Evolutionary conservation across 2,329 filamentous ascomycete genomes (phyloP).

Genomic region (Uncinocarpus reesii): DNA sequence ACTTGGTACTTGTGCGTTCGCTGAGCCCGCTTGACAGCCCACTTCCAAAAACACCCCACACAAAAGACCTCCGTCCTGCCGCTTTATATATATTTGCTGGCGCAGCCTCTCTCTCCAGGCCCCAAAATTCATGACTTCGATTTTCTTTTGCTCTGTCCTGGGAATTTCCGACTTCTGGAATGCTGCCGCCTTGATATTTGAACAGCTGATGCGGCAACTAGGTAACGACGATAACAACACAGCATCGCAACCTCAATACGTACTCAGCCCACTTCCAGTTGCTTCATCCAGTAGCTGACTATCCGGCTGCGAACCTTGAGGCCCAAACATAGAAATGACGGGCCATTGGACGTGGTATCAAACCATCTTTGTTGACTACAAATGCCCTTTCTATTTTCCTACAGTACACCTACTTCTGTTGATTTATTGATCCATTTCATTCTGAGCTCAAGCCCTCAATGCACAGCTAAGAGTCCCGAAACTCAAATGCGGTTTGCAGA

Average conservation of each 20-base stretch:
- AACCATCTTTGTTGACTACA: too few relatives aligned
- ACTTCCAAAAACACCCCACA: background rate
- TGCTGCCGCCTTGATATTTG: constrained; percentile 4
- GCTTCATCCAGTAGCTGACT: too few relatives aligned
- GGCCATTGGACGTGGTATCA: too few relatives aligned
- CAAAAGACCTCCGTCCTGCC: background rate
- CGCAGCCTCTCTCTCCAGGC: background rate
- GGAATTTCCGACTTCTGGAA: background rate
- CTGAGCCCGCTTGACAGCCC: too few relatives aligned
- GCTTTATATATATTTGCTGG: background rate
- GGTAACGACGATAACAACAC: too few relatives aligned
- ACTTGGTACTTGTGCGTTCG: constrained; percentile 10
- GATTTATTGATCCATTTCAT: background rate
- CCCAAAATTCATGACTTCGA: background rate
- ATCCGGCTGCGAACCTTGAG: too few relatives aligned
- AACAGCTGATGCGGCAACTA: too few relatives aligned
- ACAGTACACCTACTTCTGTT: background rate
- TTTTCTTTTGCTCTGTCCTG: background rate
- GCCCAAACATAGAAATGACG: too few relatives aligned
- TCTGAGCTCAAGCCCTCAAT: background rate
- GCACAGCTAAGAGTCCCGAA: background rate
- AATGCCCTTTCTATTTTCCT: background rate
- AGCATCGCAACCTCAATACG: too few relatives aligned
- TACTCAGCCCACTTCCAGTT: too few relatives aligned
- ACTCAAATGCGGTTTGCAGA: background rate